Evolutionary conservation across 1,284 basidiomycete genomes (phyloP).

Genomic region (Ganoderma multipileum): DNA sequence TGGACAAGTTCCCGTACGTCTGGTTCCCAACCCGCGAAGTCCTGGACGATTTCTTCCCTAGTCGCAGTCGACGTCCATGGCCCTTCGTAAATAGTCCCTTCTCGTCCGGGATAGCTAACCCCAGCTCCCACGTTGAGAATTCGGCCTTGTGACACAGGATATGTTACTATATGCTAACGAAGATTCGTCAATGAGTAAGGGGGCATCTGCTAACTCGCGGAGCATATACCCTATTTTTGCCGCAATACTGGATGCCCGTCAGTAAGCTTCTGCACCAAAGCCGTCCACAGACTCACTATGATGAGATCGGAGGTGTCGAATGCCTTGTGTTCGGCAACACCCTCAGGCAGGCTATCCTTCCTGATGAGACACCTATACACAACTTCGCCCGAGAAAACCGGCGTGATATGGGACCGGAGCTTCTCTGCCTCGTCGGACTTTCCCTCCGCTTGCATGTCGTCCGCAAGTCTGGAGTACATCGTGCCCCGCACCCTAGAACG

Average conservation of each 20-base stretch:
- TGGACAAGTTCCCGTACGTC: constrained; percentile 34
- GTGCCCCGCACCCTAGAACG: constrained; percentile 47
- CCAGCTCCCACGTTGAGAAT: constrained; percentile 36
- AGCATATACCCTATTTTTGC: constrained; percentile 36
- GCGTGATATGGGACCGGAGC: constrained; percentile 1
- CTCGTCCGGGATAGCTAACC: constrained; percentile 27
- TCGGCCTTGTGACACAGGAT: constrained; percentile 23
- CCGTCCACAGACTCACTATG: constrained; percentile 5
- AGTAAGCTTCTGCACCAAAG: no score
- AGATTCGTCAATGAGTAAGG: neutral
- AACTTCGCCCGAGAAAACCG: constrained; percentile 12
- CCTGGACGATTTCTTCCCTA: constrained; percentile 31
- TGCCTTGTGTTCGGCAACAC: constrained; percentile 1
- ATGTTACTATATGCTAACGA: constrained; percentile 23
- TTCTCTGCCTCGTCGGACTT: constrained; percentile 10
- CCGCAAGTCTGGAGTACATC: constrained; percentile 28
- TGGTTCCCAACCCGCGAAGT: constrained; percentile 37
- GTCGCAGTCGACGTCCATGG: constrained; percentile 34
- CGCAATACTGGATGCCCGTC: constrained; percentile 32
- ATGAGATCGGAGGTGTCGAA: neutral
- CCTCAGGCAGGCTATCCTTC: constrained; percentile 8
- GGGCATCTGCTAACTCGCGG: no score
- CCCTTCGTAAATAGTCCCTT: constrained; percentile 35
- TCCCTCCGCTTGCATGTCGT: constrained; percentile 21
- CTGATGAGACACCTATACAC: constrained; percentile 14